phyloP scores from a whole-genome alignment of 2,329 filamentous ascomycete genomes.

The Dactylonectria macrodidyma region DNA sequence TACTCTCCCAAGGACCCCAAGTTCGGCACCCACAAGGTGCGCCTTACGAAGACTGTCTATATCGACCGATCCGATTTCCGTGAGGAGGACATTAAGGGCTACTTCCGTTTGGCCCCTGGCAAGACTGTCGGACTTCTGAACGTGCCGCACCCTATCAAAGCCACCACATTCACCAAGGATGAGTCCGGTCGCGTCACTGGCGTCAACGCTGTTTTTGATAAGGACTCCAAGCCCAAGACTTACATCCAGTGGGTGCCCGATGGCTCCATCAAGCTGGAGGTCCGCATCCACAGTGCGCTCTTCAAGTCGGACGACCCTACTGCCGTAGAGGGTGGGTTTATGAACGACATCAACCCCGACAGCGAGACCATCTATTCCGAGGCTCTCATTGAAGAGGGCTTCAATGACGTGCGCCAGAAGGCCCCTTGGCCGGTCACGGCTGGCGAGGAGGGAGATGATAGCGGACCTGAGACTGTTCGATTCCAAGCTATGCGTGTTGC shows the following conservation, averaged over 20 bases:
- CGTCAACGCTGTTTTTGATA: conserved; percentile 76
- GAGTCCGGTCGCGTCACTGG: conserved; percentile 75
- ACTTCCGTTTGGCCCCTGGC: conserved; percentile 85
- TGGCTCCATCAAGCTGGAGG: conserved; percentile 78
- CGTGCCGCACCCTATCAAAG: conserved; percentile 79
- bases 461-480: conserved; percentile 81
- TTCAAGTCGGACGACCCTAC: conserved; percentile 91
- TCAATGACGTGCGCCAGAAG: conserved; percentile 80
- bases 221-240: conserved; percentile 82
- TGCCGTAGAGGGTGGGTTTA: conserved; percentile 82
- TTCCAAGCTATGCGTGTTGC: conserved; percentile 94
- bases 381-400: conserved; percentile 86
- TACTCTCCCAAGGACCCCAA: conserved; percentile 86
- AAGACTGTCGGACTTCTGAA: conserved; percentile 84
- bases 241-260: conserved; percentile 92
- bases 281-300: conserved; percentile 83
- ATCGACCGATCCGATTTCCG: conserved; percentile 89
- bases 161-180: conserved; percentile 79
- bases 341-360: conserved; percentile 87
- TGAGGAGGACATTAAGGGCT: conserved; percentile 80
- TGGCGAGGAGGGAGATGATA: conserved; percentile 75
- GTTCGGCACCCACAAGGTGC: conserved; percentile 73
- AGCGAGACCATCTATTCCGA: conserved; percentile 85
- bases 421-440: conserved; percentile 88
- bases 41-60: conserved; percentile 84